Evolutionary conservation across 768 basidiomycete genomes (phyloP).

Genomic region (Naganishia randhawae): DNA sequence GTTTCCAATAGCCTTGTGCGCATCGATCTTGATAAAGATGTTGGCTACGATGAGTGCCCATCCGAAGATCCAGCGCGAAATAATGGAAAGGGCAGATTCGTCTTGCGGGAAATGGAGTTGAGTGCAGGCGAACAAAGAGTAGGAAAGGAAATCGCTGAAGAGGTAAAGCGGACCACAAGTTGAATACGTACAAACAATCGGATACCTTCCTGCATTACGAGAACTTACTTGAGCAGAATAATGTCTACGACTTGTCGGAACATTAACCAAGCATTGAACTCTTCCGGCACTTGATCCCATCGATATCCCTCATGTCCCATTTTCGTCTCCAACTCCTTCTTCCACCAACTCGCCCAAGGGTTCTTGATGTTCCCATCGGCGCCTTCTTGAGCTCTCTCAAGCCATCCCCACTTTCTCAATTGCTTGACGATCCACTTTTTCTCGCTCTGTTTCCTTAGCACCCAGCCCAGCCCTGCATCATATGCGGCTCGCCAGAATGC

Average conservation of each 20-base stretch:
- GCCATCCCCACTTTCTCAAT: conserved; percentile 76
- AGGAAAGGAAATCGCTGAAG: conserved; percentile 82
- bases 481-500: conserved; percentile 89
- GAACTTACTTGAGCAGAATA: conserved; percentile 83
- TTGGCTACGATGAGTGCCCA: conserved; percentile 84
- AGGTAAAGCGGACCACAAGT: not conserved
- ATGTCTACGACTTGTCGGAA: conserved; percentile 95
- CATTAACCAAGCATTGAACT: conserved; percentile 94
- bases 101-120: conserved; percentile 81
- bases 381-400: conserved; percentile 63
- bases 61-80: conserved; percentile 85
- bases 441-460: conserved; percentile 92
- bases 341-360: conserved; percentile 71
- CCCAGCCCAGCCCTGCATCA: conserved; percentile 87
- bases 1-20: conserved; percentile 94
- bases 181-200: not conserved
- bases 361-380: conserved; percentile 1
- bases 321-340: conserved; percentile 77
- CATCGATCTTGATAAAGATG: conserved; percentile 97
- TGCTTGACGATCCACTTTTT: conserved; percentile 85
- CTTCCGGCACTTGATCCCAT: conserved; percentile 85
- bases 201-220: not conserved
- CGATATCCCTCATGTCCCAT: conserved; percentile 88
- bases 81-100: conserved; percentile 67
- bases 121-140: conserved; percentile 90